These are phyloP conservation scores for Microdochium nivale DNA, from an alignment of 2,329 filamentous ascomycete genomes.

Conservation along the genomic window DNA sequence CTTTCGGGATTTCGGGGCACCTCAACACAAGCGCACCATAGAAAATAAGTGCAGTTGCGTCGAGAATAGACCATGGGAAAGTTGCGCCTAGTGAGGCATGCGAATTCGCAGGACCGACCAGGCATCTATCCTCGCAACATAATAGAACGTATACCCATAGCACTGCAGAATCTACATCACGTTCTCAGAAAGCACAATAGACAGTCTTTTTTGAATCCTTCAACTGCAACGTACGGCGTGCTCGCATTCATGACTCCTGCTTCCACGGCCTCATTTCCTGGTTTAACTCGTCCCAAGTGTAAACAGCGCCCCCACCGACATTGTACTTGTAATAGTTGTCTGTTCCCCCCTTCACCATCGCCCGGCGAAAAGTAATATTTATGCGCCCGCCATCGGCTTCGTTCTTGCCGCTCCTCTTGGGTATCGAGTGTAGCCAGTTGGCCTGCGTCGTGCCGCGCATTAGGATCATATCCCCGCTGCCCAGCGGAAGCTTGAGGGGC, in stretches of 20 bases:
- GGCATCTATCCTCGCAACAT: no score
- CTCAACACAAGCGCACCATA: not conserved
- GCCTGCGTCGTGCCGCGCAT: slow-evolving; percentile 71
- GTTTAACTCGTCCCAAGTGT: slow-evolving; percentile 52
- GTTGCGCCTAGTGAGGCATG: no score
- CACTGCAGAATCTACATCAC: not conserved
- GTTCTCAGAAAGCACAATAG: no score
- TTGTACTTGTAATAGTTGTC: slow-evolving; percentile 84
- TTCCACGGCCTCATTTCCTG: slow-evolving; percentile 39
- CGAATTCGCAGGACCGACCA: no score
- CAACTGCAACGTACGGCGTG: no score
- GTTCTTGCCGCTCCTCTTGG: slow-evolving; percentile 60
- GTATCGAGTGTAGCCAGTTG: slow-evolving; percentile 71
- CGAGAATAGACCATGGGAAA: no score
- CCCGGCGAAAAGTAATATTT: slow-evolving; percentile 72
- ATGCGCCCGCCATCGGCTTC: slow-evolving; percentile 55
- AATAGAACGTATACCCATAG: no score
- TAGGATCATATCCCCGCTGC: slow-evolving; percentile 67
- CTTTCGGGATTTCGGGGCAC: not conserved
- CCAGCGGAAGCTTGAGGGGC: slow-evolving; percentile 43
- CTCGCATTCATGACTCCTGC: slow-evolving; percentile 1
- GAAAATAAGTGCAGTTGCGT: not conserved
- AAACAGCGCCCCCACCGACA: slow-evolving; percentile 61
- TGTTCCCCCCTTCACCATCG: slow-evolving; percentile 62
- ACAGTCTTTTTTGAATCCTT: no score